Conservation (phyloP, 805 yeast genomes). For the Pichia nanzhaoensis region DNA sequence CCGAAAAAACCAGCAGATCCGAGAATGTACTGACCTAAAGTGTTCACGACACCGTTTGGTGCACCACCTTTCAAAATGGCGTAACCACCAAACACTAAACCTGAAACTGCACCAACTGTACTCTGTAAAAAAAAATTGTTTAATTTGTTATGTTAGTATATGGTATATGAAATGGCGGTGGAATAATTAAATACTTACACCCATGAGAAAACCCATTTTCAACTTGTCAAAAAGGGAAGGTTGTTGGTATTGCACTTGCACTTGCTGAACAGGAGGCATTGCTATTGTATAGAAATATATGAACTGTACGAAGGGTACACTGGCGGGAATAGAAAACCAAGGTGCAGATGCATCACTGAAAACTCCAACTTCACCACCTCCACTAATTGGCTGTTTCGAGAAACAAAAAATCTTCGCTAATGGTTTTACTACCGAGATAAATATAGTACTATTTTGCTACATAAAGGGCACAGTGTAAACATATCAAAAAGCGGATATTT, state of each 20-base stretch:
- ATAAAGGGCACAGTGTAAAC: too few species aligned
- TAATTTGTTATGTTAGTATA: conserved; percentile 14
- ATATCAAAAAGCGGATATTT: too few species aligned
- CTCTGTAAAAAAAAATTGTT: conserved; percentile 28
- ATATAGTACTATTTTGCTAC: too few species aligned
- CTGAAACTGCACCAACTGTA: conserved; percentile 89
- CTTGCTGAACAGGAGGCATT: conserved; percentile 67
- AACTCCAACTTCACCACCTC: too few species aligned
- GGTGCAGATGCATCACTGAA: too few species aligned
- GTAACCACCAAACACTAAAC: conserved; percentile 89
- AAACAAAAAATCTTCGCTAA: too few species aligned
- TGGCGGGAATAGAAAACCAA: too few species aligned
- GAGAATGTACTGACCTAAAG: conserved; percentile 91
- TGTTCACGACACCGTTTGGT: conserved; percentile 96
- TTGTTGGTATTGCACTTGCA: conserved; percentile 52
- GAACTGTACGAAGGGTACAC: background rate
- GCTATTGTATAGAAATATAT: conserved; percentile 10
- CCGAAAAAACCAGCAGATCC: conserved; percentile 98
- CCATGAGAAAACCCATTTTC: conserved; percentile 98
- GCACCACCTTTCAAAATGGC: conserved; percentile 90
- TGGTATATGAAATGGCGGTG: background rate
- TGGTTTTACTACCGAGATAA: too few species aligned
- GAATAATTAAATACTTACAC: conserved; percentile 37
- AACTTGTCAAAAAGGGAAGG: conserved; percentile 92
- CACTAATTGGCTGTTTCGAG: too few species aligned